Conservation (phyloP, 345 rosid genomes). For the Hevea brasiliensis region DNA sequence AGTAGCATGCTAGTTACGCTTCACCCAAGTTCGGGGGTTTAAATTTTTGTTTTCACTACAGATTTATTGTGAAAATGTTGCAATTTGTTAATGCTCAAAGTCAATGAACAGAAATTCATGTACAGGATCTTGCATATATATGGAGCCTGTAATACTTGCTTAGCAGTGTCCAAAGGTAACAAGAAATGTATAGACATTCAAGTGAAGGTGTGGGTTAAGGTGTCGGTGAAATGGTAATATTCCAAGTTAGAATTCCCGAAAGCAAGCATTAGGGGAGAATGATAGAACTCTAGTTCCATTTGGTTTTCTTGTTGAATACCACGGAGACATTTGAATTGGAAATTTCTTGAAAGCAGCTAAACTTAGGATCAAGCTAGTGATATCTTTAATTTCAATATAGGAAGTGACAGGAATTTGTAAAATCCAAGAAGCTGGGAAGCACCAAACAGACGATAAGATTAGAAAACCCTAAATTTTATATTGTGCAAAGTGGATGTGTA, state of each 20-base stretch:
- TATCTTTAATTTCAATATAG: not conserved
- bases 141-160: not conserved
- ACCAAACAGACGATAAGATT: not conserved
- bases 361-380: too few relatives aligned
- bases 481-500: too few relatives aligned
- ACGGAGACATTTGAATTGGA: not conserved
- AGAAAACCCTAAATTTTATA: not conserved
- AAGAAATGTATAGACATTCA: not conserved
- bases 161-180: not conserved
- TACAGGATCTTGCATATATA: not conserved
- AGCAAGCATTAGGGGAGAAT: not conserved
- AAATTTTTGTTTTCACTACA: not conserved
- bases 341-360: not conserved
- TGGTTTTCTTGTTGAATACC: not conserved
- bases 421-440: not conserved
- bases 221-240: not conserved
- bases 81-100: not conserved
- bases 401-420: not conserved
- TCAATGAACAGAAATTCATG: not conserved
- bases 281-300: not conserved
- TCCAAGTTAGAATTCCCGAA: too few relatives aligned
- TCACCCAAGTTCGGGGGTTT: not conserved
- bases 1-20: not conserved
- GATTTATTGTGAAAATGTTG: not conserved
- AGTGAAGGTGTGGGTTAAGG: not conserved